A percentile compares a stretch with the other conserved stretches of the same genome.
Conservation (phyloP, 192 early-diverging fungal species). For the Funneliformis geosporum region DNA sequence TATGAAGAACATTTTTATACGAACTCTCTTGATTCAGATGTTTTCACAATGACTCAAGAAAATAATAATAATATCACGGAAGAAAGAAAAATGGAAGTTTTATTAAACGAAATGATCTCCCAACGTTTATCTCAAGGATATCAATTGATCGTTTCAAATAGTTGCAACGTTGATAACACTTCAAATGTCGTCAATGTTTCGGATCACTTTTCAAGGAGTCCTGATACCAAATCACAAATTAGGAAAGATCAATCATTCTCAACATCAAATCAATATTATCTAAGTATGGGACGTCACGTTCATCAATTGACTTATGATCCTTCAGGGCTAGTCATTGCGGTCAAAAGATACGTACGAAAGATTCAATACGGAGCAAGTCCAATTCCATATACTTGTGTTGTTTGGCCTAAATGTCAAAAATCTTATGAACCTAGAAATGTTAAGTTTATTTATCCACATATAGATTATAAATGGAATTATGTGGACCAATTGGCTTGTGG, state of each 20-base stretch:
- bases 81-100: constrained; percentile 50
- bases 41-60: constrained; percentile 45
- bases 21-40: constrained; percentile 58
- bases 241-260: constrained; percentile 21
- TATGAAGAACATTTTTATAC: constrained; percentile 83
- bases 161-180: not conserved
- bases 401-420: constrained; percentile 80
- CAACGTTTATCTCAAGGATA: constrained; percentile 93
- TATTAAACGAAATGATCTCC: constrained; percentile 82
- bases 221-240: constrained; percentile 23
- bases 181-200: constrained; percentile 1
- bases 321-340: constrained; percentile 67
- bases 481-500: constrained; percentile 90
- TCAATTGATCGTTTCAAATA: constrained; percentile 69
- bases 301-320: constrained; percentile 78
- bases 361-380: constrained; percentile 57
- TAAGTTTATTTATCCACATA: constrained; percentile 76
- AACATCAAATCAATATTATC: constrained; percentile 57
- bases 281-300: constrained; percentile 90
- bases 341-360: constrained; percentile 82
- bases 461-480: constrained; percentile 91
- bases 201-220: not conserved
- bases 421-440: constrained; percentile 60
- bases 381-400: constrained; percentile 73
- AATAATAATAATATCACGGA: constrained; percentile 41